Percentiles rank a stretch among this genome's conserved stretches.
phyloP scores from a whole-genome alignment of 2,329 filamentous ascomycete genomes.

The Sordariomycetes sp. region DNA sequence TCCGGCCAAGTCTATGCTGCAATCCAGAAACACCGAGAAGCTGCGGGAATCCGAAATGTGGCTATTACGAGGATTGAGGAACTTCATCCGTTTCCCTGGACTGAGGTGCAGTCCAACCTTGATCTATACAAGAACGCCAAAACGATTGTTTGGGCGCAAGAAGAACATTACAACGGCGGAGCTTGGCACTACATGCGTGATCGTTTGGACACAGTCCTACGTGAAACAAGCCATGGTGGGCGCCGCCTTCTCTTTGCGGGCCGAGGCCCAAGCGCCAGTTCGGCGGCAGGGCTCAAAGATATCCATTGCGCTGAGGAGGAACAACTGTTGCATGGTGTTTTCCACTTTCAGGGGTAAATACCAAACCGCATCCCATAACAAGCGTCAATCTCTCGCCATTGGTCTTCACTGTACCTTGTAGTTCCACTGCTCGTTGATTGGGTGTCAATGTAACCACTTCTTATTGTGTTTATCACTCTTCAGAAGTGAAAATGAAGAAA shows the following conservation, averaged over 20 bases:
- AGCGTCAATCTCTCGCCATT: no score
- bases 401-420: no score
- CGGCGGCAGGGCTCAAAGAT: conserved; percentile 85
- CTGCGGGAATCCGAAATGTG: conserved; percentile 5
- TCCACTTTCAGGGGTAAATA: no score
- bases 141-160: conserved; percentile 14
- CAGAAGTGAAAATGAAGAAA: no score
- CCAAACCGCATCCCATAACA: no score
- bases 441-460: no score
- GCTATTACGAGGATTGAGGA: conserved; percentile 14
- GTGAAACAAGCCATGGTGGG: conserved; percentile 83
- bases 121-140: conserved; percentile 10
- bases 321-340: no score
- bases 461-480: no score
- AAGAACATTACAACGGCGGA: conserved; percentile 15
- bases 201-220: conserved; percentile 27
- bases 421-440: no score
- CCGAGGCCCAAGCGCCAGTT: conserved; percentile 82
- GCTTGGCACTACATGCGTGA: conserved; percentile 14
- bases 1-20: conserved; percentile 88
- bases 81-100: conserved; percentile 15
- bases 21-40: conserved; percentile 46
- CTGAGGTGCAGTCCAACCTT: conserved; percentile 9
- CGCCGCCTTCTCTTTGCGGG: conserved; percentile 97
- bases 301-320: conserved; percentile 87